Percentiles rank a stretch among this genome's conserved stretches.
These are phyloP conservation scores for Rhodotorula glutinis DNA, from an alignment of 1,284 basidiomycete genomes.

Conservation along the genomic window DNA sequence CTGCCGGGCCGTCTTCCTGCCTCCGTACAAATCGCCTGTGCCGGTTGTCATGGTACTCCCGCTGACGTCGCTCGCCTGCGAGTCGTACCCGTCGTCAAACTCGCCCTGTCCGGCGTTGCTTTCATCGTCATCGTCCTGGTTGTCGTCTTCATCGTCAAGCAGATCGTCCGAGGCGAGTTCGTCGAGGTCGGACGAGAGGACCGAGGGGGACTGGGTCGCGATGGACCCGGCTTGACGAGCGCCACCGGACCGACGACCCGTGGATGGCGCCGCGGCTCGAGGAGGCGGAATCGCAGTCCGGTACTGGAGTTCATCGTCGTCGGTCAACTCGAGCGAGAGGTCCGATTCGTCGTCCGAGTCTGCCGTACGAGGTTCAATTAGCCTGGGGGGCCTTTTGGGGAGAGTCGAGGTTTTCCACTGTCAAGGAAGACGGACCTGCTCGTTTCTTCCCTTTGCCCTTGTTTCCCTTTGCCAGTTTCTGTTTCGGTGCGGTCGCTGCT, in stretches of 20 bases:
- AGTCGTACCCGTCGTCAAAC: background rate
- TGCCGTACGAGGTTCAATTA: no score
- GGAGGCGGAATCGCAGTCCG: no score
- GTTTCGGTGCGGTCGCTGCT: background rate
- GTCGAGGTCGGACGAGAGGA: constrained; percentile 2
- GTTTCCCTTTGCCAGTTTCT: background rate
- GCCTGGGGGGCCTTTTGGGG: no score
- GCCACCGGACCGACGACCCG: background rate
- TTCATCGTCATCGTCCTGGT: background rate
- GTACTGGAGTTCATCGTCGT: constrained; percentile 2
- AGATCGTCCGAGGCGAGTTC: constrained; percentile 1
- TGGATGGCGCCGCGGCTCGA: background rate
- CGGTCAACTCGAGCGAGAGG: constrained; percentile 9
- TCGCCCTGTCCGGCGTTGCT: background rate
- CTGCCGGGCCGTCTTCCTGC: constrained; percentile 36
- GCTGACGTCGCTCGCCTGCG: background rate
- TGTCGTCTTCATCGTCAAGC: background rate
- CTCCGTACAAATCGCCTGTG: constrained; percentile 17
- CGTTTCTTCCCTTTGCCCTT: constrained; percentile 10
- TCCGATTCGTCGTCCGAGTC: constrained; percentile 20
- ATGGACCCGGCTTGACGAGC: background rate
- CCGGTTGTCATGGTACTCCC: constrained; percentile 3
- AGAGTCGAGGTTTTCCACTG: rapidly evolving
- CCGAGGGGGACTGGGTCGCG: background rate
- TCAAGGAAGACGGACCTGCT: background rate